These are phyloP conservation scores for Irpex sp. DNA, from an alignment of 1,284 basidiomycete genomes.

Conservation along the genomic window DNA sequence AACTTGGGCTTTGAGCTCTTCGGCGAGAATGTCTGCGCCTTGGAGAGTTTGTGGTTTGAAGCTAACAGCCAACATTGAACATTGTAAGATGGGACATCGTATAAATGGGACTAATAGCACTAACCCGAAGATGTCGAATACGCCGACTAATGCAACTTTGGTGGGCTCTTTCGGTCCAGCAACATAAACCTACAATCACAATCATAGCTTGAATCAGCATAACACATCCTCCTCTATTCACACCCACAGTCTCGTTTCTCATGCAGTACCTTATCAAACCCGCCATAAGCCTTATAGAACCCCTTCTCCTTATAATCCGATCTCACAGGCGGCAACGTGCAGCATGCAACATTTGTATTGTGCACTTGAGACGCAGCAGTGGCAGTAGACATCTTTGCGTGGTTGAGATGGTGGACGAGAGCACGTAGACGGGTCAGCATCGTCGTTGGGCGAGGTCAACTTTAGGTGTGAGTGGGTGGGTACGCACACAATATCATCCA, in stretches of 20 bases:
- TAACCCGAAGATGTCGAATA: conserved; percentile 67
- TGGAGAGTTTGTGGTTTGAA: conserved; percentile 59
- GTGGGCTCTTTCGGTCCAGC: conserved; percentile 42
- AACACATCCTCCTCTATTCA: neutral
- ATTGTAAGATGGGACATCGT: neutral
- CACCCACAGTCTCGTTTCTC: neutral
- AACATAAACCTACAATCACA: conserved; percentile 40
- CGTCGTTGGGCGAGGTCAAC: conserved; percentile 6
- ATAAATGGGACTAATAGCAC: conserved; percentile 11
- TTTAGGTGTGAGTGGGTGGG: neutral
- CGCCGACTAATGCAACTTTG: conserved; percentile 50
- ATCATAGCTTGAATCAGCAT: conserved; percentile 17
- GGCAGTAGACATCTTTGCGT: conserved; percentile 35
- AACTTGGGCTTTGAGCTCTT: conserved; percentile 45
- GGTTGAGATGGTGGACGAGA: conserved; percentile 38
- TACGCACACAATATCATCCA: neutral
- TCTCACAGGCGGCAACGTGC: conserved; percentile 51
- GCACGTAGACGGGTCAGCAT: conserved; percentile 42
- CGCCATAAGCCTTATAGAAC: conserved; percentile 37
- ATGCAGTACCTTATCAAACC: conserved; percentile 29
- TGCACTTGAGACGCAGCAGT: conserved; percentile 32
- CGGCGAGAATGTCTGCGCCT: conserved; percentile 60
- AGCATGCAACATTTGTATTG: conserved; percentile 58
- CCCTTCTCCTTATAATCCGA: conserved; percentile 53
- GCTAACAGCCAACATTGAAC: conserved; percentile 22